These are phyloP conservation scores for Starmerella cellae DNA, from an alignment of 805 yeast species.

Conservation along the genomic window DNA sequence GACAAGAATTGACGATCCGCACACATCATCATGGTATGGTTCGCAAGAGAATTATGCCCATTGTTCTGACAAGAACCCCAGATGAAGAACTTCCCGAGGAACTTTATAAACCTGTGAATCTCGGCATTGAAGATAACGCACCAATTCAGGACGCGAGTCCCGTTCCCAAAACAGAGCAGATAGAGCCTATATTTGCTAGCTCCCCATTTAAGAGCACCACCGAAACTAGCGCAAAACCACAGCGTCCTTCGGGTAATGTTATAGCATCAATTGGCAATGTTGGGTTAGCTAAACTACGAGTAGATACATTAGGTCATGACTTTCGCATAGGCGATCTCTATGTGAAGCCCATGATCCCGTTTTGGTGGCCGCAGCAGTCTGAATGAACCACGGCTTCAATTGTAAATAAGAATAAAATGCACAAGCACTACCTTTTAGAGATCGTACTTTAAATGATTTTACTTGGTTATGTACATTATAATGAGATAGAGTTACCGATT, in stretches of 20 bases:
- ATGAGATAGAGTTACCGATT: too few relatives aligned
- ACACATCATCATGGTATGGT: slow-evolving; percentile 71
- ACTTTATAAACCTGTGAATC: slow-evolving; percentile 13
- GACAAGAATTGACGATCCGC: slow-evolving; percentile 88
- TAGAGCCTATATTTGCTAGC: slow-evolving; percentile 8
- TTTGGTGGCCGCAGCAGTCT: slow-evolving; percentile 55
- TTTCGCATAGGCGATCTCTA: slow-evolving; percentile 26
- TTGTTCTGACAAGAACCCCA: slow-evolving; percentile 28
- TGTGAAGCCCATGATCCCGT: slow-evolving; percentile 46
- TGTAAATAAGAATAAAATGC: not conserved
- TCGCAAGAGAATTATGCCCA: slow-evolving; percentile 73
- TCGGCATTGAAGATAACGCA: slow-evolving; percentile 6
- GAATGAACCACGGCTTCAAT: too few relatives aligned
- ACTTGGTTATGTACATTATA: too few relatives aligned
- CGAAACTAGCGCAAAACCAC: not conserved
- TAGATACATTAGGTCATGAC: slow-evolving; percentile 26
- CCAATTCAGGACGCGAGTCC: slow-evolving; percentile 16
- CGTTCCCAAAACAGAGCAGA: slow-evolving; percentile 10
- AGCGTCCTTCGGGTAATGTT: slow-evolving; percentile 47
- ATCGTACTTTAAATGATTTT: not conserved
- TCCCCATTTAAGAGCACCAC: slow-evolving; percentile 13
- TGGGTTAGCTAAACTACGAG: slow-evolving; percentile 53
- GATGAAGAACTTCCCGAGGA: slow-evolving; percentile 13
- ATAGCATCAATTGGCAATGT: slow-evolving; percentile 42
- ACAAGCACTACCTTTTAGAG: not conserved